Base-by-base conservation (phyloP, 2,329 filamentous ascomycete genomes). In the Pyrenophora graminea region DNA sequence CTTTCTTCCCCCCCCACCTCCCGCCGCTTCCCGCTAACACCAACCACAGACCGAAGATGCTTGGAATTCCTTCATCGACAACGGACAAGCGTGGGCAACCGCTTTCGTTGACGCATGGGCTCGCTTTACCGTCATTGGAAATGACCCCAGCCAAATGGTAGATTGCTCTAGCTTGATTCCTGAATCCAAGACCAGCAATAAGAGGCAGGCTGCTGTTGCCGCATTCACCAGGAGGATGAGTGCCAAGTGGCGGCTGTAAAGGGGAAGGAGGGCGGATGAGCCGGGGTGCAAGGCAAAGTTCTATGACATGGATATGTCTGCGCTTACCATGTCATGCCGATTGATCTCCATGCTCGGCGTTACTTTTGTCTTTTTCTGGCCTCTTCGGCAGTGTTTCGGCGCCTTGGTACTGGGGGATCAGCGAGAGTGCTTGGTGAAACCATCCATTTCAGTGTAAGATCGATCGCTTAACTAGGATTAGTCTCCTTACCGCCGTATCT, bases 51-150 rank as follows among this genome's bases (percentile, higher is more conserved):
- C 64, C 21, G 31, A 45, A 2, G 18, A 39, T 6, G 54, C 41
- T 2, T 67, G 60, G 62, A 45, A 51, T 1, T 25, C 43, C n/a
- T 68, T 66, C 23, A 54, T 59, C 3, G 45, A 47, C 2, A 58
- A 51, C 12, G 53, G 56, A 9, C 40, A 39, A 8, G 44, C 41
- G 2, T 70, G 66, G 66, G 46, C 38, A 3, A 38, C 36, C 1
- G 60, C 61, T 3, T 70, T 67, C 31, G 51, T 56, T 1, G 45
- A 46, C 33, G 68, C 63, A 0, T 64, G 58, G 62, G 52, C 63
- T 7, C 45, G 59, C 1, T 63, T 67, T 17, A 40, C 55, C 0
- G 61, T 66, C 6, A 54, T 66, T 13, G 63, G 63, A 1, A 68
- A 62, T 12, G 56, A 66, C 25, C 58, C 53, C 1, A 50, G 37